Conservation (phyloP, 225 moss, liverwort and hornwort species). For the Climacium dendroides region DNA sequence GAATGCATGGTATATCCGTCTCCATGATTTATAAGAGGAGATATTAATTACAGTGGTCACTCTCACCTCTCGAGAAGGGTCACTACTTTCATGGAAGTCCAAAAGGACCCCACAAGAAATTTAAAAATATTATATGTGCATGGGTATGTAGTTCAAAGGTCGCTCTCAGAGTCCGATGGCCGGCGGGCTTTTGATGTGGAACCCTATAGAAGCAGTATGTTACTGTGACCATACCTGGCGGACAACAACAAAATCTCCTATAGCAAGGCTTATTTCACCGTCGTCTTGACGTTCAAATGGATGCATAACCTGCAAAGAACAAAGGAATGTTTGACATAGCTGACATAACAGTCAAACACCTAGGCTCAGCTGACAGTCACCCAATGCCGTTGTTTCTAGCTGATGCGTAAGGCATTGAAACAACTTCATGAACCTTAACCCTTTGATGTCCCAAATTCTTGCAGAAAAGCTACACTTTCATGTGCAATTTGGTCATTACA, state of each 20-base stretch:
- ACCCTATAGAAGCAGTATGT: not conserved
- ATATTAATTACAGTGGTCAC: not conserved
- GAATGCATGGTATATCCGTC: not conserved
- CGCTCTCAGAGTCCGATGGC: not conserved
- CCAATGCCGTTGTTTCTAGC: not conserved
- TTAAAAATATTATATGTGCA: not conserved
- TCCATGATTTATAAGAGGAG: not conserved
- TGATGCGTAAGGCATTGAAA: not conserved
- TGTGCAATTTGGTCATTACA: not conserved
- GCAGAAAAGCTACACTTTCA: too few species aligned
- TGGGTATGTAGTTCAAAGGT: not conserved
- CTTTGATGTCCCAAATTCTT: not conserved
- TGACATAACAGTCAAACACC: not conserved
- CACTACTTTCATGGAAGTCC: not conserved
- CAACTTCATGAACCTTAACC: not conserved
- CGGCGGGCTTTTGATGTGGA: not conserved
- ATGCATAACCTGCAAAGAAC: constrained; percentile 23
- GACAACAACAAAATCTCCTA: constrained; percentile 46
- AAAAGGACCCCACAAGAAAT: not conserved
- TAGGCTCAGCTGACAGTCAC: not conserved
- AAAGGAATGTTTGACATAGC: not conserved
- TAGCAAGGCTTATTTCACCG: constrained; percentile 17
- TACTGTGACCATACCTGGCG: constrained; percentile 12
- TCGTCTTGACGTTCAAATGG: constrained; percentile 20
- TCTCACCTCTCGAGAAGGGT: not conserved